Evolutionary conservation across 164 flowering plant genomes (phyloP).

Genomic region (Litsea cubeba): DNA sequence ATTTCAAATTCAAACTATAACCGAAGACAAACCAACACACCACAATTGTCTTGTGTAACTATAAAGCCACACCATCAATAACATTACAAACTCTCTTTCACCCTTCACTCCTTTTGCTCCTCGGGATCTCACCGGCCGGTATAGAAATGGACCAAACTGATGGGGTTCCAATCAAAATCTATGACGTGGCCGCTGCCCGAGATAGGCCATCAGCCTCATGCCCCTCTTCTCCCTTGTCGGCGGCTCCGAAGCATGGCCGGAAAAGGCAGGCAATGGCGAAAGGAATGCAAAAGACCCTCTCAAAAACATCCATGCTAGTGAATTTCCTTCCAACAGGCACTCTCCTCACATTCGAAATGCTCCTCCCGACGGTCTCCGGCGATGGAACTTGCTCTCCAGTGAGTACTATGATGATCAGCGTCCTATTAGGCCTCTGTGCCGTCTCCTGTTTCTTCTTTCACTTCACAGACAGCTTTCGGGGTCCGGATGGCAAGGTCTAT

Average conservation of each 20-base stretch:
- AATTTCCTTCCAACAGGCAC: constrained; percentile 98
- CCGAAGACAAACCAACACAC: neutral
- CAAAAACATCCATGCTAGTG: constrained; percentile 83
- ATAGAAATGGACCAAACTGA: constrained; percentile 34
- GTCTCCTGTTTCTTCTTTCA: constrained; percentile 96
- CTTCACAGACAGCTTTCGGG: constrained; percentile 85
- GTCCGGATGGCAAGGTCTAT: constrained; percentile 75
- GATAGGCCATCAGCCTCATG: constrained; percentile 7
- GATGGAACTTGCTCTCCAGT: constrained; percentile 60
- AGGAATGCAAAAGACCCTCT: constrained; percentile 50
- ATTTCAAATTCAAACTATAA: neutral
- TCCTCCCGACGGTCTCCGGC: constrained; percentile 69
- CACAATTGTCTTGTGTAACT: neutral
- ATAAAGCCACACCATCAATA: neutral
- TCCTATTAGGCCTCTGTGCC: constrained; percentile 56
- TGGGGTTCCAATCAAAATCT: constrained; percentile 55
- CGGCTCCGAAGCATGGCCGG: constrained; percentile 1
- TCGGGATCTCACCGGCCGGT: neutral
- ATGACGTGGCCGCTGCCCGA: constrained; percentile 31
- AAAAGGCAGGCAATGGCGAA: constrained; percentile 15
- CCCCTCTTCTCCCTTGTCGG: constrained; percentile 7
- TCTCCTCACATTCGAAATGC: constrained; percentile 87
- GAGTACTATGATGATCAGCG: constrained; percentile 46
- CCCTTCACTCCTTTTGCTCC: constrained; percentile 17
- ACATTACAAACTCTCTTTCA: neutral